Evolutionary conservation across 2,329 filamentous ascomycete genomes (phyloP).

Genomic region (Paracamarosporium sp.): DNA sequence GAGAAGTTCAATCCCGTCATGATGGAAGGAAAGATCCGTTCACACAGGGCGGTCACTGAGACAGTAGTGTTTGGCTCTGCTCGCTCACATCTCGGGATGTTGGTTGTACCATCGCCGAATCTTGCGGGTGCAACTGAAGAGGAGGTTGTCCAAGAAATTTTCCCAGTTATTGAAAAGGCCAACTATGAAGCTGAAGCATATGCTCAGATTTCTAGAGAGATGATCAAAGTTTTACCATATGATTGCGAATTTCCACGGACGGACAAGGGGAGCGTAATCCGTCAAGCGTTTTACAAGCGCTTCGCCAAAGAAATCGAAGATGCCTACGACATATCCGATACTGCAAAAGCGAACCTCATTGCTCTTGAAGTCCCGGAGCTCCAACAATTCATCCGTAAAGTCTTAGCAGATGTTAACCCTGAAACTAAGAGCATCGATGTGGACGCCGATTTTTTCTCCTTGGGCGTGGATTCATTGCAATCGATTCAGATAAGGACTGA

Average conservation of each 20-base stretch:
- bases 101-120: constrained; percentile 61
- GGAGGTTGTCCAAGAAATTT: constrained; percentile 57
- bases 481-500: constrained; percentile 62
- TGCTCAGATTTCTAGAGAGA: constrained; percentile 60
- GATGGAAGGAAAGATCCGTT: constrained; percentile 62
- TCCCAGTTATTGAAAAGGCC: constrained; percentile 57
- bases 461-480: constrained; percentile 66
- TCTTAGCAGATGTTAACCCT: constrained; percentile 24
- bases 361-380: constrained; percentile 33
- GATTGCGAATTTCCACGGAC: constrained; percentile 59
- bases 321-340: constrained; percentile 44
- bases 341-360: constrained; percentile 17
- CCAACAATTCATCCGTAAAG: constrained; percentile 29
- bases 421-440: constrained; percentile 13
- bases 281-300: constrained; percentile 58
- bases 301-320: constrained; percentile 57
- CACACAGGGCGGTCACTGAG: constrained; percentile 61
- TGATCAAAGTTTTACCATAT: constrained; percentile 57
- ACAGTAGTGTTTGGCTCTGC: constrained; percentile 64
- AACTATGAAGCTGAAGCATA: constrained; percentile 60
- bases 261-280: constrained; percentile 64
- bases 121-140: constrained; percentile 49
- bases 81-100: constrained; percentile 58
- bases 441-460: constrained; percentile 65
- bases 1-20: constrained; percentile 58